Percentiles rank a stretch among this genome's conserved stretches.
Evolutionary conservation across 495 filamentous ascomycete species (phyloP).

Genomic region (Mycothermus thermophilus): DNA sequence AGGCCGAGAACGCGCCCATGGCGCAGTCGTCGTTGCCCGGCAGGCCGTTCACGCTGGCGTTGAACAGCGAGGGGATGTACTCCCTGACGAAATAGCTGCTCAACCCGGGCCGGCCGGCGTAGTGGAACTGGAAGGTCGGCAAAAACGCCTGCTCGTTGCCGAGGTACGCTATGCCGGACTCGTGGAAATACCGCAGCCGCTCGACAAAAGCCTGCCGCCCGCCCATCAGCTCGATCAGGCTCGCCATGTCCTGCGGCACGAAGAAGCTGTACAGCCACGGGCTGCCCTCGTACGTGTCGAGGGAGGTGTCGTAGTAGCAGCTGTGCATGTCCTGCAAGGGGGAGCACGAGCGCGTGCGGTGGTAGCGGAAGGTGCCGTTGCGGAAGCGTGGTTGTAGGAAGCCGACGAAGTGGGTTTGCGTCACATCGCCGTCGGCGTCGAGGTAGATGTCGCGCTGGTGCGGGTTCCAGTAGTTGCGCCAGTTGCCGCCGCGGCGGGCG

Average conservation of each 20-base stretch:
- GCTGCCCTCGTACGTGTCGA: conserved; percentile 58
- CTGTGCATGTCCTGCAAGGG: conserved; percentile 28
- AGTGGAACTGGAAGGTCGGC: conserved; percentile 62
- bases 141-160: conserved; percentile 64
- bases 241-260: conserved; percentile 57
- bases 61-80: conserved; percentile 56
- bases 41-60: conserved; percentile 46
- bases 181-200: conserved; percentile 51
- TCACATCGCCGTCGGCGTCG: conserved; percentile 4
- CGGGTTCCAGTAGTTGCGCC: conserved; percentile 40
- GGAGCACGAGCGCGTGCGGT: conserved; percentile 53
- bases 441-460: conserved; percentile 26
- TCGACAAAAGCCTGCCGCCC: conserved; percentile 43
- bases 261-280: conserved; percentile 62
- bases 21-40: conserved; percentile 67
- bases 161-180: conserved; percentile 49
- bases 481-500: conserved; percentile 40
- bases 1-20: conserved; percentile 58
- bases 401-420: conserved; percentile 40
- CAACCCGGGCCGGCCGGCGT: conserved; percentile 50
- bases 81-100: conserved; percentile 45
- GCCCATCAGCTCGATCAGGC: conserved; percentile 43
- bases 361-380: conserved; percentile 52
- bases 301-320: conserved; percentile 42
- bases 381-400: conserved; percentile 53